Evolutionary conservation across 805 yeast genomes (phyloP).

Genomic region (Yamadazyma kitorensis): DNA sequence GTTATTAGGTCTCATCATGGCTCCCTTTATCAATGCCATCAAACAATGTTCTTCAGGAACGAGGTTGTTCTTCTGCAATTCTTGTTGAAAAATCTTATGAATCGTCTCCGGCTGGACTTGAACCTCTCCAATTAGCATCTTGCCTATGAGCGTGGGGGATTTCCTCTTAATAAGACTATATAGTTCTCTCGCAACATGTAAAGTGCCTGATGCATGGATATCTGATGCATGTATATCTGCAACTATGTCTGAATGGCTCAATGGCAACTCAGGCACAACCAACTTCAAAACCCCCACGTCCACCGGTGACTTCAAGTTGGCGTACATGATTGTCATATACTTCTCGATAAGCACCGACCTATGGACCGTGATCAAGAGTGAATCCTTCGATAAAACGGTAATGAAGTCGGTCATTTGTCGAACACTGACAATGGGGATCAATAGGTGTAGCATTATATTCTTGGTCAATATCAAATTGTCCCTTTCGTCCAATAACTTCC

Average conservation of each 20-base stretch:
- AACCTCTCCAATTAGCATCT: conserved; percentile 38
- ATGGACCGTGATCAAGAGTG: conserved; percentile 4
- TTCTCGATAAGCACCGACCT: conserved; percentile 22
- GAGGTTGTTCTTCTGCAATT: conserved; percentile 16
- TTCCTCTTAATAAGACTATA: conserved; percentile 16
- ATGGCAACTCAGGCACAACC: too few species aligned
- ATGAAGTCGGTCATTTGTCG: conserved; percentile 19
- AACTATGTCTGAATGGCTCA: too few species aligned
- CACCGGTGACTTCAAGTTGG: conserved; percentile 4
- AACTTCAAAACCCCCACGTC: too few species aligned
- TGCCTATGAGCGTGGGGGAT: conserved; percentile 27
- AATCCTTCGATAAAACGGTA: conserved; percentile 8
- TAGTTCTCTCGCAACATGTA: conserved; percentile 3
- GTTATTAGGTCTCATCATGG: conserved; percentile 22
- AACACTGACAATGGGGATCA: conserved; percentile 23
- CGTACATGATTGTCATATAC: conserved; percentile 26
- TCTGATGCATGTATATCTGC: too few species aligned
- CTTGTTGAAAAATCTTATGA: conserved; percentile 26
- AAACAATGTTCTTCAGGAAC: conserved; percentile 31
- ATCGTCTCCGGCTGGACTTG: conserved; percentile 24
- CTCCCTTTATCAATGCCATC: conserved; percentile 48
- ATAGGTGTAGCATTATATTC: conserved; percentile 26
- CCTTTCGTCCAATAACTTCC: conserved; percentile 21
- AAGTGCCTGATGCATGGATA: conserved; percentile 1
- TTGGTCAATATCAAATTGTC: conserved; percentile 27